A percentile compares a stretch with the other conserved stretches of the same genome.
phyloP scores from a whole-genome alignment of 2,329 filamentous ascomycete species.

The Chrysoporthe cubensis region DNA sequence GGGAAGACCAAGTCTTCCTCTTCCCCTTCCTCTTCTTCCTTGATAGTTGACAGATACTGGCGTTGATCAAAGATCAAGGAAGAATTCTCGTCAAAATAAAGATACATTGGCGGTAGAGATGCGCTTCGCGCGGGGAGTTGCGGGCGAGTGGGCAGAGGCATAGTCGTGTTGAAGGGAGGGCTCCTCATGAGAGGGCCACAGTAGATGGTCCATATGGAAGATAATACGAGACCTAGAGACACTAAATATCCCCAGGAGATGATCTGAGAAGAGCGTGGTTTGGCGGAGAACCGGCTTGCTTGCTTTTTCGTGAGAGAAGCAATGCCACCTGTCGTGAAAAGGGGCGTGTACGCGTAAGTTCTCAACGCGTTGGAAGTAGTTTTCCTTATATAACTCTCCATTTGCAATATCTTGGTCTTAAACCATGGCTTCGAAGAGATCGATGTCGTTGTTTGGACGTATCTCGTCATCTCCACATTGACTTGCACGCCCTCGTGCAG shows the following conservation, averaged over 20 bases:
- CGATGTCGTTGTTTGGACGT: no score
- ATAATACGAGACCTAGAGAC: neutral
- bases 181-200: neutral
- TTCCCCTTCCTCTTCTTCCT: no score
- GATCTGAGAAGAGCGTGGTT: neutral
- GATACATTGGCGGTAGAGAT: conserved; percentile 6
- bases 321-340: neutral
- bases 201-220: neutral
- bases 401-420: no score
- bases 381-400: no score
- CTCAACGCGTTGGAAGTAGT: no score
- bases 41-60: neutral
- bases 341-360: no score
- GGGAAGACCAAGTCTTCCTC: neutral
- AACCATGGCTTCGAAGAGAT: no score
- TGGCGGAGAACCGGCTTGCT: neutral
- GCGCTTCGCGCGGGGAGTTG: conserved; percentile 3
- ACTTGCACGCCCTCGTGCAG: no score
- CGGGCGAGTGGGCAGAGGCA: neutral
- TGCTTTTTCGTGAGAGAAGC: neutral
- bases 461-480: no score
- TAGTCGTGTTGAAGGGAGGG: neutral
- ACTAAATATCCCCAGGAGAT: neutral
- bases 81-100: neutral
- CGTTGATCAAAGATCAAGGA: neutral